These are phyloP conservation scores for Staphylotrichum longicolle DNA, from an alignment of 495 filamentous ascomycete species.

Conservation along the genomic window DNA sequence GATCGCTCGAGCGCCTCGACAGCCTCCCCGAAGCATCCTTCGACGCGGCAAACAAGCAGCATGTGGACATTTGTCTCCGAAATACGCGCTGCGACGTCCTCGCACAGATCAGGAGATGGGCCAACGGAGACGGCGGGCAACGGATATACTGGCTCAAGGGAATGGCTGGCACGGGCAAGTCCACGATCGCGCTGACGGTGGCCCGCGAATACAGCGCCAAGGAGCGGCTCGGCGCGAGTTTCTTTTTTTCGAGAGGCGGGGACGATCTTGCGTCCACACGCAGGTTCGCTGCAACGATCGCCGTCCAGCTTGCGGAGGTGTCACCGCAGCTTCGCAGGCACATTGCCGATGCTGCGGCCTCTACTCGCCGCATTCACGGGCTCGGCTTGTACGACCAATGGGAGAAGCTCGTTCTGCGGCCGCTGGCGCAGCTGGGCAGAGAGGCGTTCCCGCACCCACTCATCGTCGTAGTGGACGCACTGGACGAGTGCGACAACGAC, in stretches of 20 bases:
- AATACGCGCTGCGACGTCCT: background rate
- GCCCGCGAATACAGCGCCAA: background rate
- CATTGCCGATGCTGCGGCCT: background rate
- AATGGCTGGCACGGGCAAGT: background rate
- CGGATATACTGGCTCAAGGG: constrained; percentile 2
- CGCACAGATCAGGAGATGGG: background rate
- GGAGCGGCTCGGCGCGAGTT: background rate
- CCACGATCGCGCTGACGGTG: background rate
- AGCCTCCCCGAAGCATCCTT: constrained; percentile 6
- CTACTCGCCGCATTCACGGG: background rate
- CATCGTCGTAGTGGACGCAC: background rate
- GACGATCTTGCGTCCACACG: background rate
- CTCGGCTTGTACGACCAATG: background rate
- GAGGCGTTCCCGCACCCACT: background rate
- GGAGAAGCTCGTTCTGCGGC: background rate
- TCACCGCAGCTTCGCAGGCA: background rate
- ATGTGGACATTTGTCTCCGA: background rate
- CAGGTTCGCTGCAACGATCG: background rate
- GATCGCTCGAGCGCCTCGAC: constrained; percentile 5
- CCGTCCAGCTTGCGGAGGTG: background rate
- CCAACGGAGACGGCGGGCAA: background rate
- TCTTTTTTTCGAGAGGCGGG: background rate
- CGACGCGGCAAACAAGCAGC: constrained; percentile 4
- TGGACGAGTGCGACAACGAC: constrained; percentile 1
- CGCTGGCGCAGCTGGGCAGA: background rate